A percentile compares a stretch with the other conserved stretches of the same genome.
These are phyloP conservation scores for Diutina sp. DNA, from an alignment of 1,139 yeast genomes.

Conservation along the genomic window DNA sequence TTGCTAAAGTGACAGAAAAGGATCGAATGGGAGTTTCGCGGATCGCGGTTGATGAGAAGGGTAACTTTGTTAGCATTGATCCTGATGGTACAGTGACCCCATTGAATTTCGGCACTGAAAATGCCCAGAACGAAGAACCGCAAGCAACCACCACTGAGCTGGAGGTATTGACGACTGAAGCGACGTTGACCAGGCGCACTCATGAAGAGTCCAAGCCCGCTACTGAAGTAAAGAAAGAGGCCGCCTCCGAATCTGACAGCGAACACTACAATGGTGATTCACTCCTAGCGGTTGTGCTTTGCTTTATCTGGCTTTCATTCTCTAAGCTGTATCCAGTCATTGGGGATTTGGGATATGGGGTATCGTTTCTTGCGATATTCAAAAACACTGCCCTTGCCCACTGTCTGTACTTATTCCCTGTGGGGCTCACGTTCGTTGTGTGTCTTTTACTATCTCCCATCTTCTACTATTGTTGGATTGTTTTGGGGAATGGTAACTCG, in stretches of 20 bases:
- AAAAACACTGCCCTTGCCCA: conserved; percentile 24
- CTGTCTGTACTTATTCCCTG: conserved; percentile 21
- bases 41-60: background rate
- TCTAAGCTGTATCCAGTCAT: conserved; percentile 81
- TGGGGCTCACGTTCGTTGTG: conserved; percentile 25
- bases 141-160: background rate
- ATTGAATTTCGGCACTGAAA: background rate
- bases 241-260: background rate
- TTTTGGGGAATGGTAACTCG: conserved; percentile 87
- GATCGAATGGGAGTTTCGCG: background rate
- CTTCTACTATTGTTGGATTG: conserved; percentile 91
- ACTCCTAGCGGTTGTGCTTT: conserved; percentile 50
- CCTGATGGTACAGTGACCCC: background rate
- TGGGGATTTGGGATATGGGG: conserved; percentile 68
- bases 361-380: conserved; percentile 49
- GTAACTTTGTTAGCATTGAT: background rate
- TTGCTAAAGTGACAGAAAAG: conserved; percentile 3
- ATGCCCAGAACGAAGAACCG: background rate
- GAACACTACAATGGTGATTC: conserved; percentile 28
- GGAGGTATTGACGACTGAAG: background rate
- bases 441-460: conserved; percentile 57
- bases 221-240: background rate
- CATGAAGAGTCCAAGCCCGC: background rate
- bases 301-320: conserved; percentile 55
- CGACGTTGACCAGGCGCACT: background rate